Evolutionary conservation across 805 yeast species (phyloP).

Genomic region (Sugiyamaella floridensis): DNA sequence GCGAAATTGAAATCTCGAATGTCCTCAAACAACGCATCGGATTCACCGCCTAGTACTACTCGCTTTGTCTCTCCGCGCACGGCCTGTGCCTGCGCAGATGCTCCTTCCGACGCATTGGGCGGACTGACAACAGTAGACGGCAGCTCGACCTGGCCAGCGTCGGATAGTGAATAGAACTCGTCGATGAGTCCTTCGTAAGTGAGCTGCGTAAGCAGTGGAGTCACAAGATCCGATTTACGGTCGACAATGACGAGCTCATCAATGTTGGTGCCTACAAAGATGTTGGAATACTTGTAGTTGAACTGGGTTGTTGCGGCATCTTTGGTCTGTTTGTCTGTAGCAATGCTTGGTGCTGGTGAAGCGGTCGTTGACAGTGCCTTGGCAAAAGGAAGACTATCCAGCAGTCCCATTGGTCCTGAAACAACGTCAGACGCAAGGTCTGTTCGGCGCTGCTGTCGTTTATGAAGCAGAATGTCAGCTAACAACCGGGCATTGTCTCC

Average conservation of each 20-base stretch:
- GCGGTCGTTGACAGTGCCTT: neutral
- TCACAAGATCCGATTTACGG: constrained; percentile 63
- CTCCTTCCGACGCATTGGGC: constrained; percentile 2
- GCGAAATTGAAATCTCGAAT: constrained; percentile 70
- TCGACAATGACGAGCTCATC: constrained; percentile 73
- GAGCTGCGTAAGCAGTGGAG: constrained; percentile 68
- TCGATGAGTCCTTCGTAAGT: constrained; percentile 78
- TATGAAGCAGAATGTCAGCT: constrained; percentile 34
- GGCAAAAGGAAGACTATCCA: constrained; percentile 1
- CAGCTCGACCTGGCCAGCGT: constrained; percentile 29
- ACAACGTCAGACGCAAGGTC: constrained; percentile 17
- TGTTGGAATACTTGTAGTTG: constrained; percentile 26
- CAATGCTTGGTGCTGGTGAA: neutral
- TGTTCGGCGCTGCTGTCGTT: constrained; percentile 28
- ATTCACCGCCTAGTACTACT: constrained; percentile 20
- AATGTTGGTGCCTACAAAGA: constrained; percentile 28
- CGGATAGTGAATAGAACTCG: constrained; percentile 50
- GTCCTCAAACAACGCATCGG: constrained; percentile 43
- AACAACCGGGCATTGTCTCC: constrained; percentile 52
- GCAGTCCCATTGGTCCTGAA: neutral
- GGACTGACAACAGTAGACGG: constrained; percentile 22
- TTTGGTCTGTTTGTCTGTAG: neutral
- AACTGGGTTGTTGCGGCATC: constrained; percentile 10
- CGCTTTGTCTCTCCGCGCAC: constrained; percentile 12
- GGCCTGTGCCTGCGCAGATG: neutral